phyloP scores from a whole-genome alignment of 208 protist species.

The Zelonia costaricensis region DNA sequence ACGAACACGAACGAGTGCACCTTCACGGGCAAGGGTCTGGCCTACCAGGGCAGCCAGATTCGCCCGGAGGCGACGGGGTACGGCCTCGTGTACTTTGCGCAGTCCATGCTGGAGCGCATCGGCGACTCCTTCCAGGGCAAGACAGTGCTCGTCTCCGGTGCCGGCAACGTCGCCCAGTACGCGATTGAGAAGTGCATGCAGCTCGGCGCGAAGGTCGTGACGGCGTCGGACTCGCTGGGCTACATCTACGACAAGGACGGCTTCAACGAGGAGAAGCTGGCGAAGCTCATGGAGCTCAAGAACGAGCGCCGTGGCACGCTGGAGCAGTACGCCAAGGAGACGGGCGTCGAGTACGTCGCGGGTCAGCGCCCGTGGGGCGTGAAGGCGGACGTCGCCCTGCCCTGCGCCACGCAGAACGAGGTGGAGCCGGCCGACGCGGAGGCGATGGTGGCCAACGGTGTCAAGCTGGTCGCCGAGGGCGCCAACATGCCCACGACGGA shows the following conservation, averaged over 20 bases:
- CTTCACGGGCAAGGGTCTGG: conserved; percentile 91
- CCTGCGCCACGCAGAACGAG: conserved; percentile 96
- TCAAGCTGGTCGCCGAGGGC: conserved; percentile 85
- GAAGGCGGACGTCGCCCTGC: conserved; percentile 77
- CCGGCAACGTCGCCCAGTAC: conserved; percentile 93
- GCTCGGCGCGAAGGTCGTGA: conserved; percentile 84
- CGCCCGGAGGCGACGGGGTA: conserved; percentile 95
- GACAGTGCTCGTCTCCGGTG: conserved; percentile 79
- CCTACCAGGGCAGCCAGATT: conserved; percentile 91
- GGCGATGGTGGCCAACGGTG: conserved; percentile 74
- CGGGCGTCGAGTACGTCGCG: conserved; percentile 61
- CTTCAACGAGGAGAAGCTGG: conserved; percentile 78
- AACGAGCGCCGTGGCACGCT: conserved; percentile 56
- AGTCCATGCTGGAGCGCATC: conserved; percentile 73
- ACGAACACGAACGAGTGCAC: conserved; percentile 79
- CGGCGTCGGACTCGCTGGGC: conserved; percentile 85
- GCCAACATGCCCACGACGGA: conserved; percentile 93
- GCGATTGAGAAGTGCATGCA: conserved; percentile 81
- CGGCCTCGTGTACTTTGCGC: conserved; percentile 90
- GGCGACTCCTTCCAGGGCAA: conserved; percentile 70
- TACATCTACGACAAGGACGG: conserved; percentile 80
- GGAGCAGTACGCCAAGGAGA: conserved; percentile 63
- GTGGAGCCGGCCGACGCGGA: conserved; percentile 76
- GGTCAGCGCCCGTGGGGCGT: conserved; percentile 71
- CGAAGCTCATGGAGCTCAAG: conserved; percentile 72